A percentile compares a stretch with the other conserved stretches of the same genome.
These are phyloP conservation scores for Fusarium sambucinum DNA, from an alignment of 2,329 filamentous ascomycete genomes.

Conservation along the genomic window DNA sequence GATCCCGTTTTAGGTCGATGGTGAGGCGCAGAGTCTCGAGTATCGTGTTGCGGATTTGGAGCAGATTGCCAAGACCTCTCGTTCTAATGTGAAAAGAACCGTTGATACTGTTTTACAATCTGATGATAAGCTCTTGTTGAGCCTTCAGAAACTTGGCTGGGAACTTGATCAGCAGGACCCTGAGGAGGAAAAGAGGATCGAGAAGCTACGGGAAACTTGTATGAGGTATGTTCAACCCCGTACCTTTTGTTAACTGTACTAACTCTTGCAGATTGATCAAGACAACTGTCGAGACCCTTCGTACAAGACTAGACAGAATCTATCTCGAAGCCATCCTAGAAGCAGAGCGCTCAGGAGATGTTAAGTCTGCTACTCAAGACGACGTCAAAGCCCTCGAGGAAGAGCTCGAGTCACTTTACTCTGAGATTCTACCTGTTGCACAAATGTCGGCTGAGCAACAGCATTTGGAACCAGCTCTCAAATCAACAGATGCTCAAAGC, in stretches of 20 bases:
- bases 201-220: slow-evolving; percentile 69
- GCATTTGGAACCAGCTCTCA: slow-evolving; percentile 70
- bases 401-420: slow-evolving; percentile 76
- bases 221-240: slow-evolving; percentile 57
- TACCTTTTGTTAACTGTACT: background rate
- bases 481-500: slow-evolving; percentile 58
- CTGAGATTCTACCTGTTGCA: slow-evolving; percentile 76
- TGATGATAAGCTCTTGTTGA: slow-evolving; percentile 74
- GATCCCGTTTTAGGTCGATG: slow-evolving; percentile 57
- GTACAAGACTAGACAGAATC: slow-evolving; percentile 66
- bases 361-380: slow-evolving; percentile 48
- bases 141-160: slow-evolving; percentile 73
- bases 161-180: slow-evolving; percentile 67
- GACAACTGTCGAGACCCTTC: slow-evolving; percentile 66
- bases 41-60: slow-evolving; percentile 63
- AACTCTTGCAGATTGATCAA: slow-evolving; percentile 62
- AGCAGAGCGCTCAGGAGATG: slow-evolving; percentile 47
- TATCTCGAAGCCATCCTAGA: slow-evolving; percentile 62
- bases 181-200: slow-evolving; percentile 65
- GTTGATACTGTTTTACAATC: slow-evolving; percentile 65
- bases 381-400: slow-evolving; percentile 67
- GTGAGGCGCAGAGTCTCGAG: slow-evolving; percentile 61
- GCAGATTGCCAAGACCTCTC: slow-evolving; percentile 62
- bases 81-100: slow-evolving; percentile 60
- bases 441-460: slow-evolving; percentile 79